Base-by-base conservation (phyloP, 306 rosid genomes). In the Acacia crassicarpa region DNA sequence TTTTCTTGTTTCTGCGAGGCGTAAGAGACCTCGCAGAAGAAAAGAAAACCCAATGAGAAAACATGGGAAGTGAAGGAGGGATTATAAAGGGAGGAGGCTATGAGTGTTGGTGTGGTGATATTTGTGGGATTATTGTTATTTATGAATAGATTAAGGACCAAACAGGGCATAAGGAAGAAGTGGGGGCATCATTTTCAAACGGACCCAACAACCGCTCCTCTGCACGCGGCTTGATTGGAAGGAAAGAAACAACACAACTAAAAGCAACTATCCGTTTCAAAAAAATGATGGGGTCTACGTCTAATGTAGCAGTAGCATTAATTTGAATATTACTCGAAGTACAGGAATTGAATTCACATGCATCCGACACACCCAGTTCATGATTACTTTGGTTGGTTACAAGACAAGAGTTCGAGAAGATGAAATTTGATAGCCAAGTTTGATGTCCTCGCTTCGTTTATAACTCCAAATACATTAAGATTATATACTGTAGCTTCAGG, bases 1-100 rank as follows among this genome's bases (percentile, higher is more conserved):
- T 86, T 83, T 84, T 86, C 83, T 84, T 80, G 71, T 72, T 82
- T 76, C 86, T 90, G 56, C 80, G 85, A 86, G 89, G 87, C 41
- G 78, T 53, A 16, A 0, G 20, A 7, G 6, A 74, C 88, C 92
- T 89, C 89, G 85, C 82, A 83, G 85, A 79, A 84, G 84, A 81
- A 74, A 76, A 89, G 83, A 81, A 81, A 88, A 79, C 93, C 84
- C 82, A 8, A 40, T 49, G 62, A 77, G 81, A 30, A 62, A 67
- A 58, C 38, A 56, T 44, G 75, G 59, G 75, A 72, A 80, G 65
- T 75, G 89, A 77, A 78, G 76, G 5, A 16, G 77, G 81, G 61
- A 11, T 49, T 88, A 84, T 90, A 86, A 88, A 90, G 78, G 74
- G 67, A 30, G 75, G 17, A 63, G 78, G n/a, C 44, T 30, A 40